Base-by-base conservation (phyloP, 1,284 basidiomycete genomes). In the Hymenochaete sp. region DNA sequence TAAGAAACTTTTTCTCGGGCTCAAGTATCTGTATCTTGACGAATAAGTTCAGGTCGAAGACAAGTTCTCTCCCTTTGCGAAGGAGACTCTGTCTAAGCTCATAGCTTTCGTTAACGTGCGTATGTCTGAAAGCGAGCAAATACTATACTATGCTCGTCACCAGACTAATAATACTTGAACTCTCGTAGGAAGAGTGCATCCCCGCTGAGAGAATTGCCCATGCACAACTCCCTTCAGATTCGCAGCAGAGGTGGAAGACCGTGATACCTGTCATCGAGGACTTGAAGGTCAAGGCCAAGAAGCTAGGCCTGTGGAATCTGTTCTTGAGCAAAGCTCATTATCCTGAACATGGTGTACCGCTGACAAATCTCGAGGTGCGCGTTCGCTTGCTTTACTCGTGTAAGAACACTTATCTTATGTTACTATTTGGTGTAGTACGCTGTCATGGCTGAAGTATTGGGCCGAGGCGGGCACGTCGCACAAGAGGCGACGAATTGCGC, bases 241-340 rank as follows among this genome's bases (percentile, higher is more conserved):
- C 80, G 0, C 72, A 64, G 49, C 67, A 70, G 57, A 77, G 95
- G 50, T 98, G 93, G 93, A 77, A 84, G 66, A 79, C 81, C 3
- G 72, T 91, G 53, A 81, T 93, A 32, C 79, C 85, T 2, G 67
- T 95, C 49, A 69, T 95, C 49, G 84, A 82, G 57, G 82, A 88
- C 49, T 75, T 98, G 57, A 97, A 98, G 70, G 71, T 61, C 50
- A 92, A 88, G 64, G 95, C 95, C 3, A 86, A 83, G 66, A 73
- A 79, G 56, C 75, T 82, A 31, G 95, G 95, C 1, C 73, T 98
- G 38, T 98, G 95, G 95, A 98, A 98, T 63, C 73, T 98, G 35
- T 98, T 98, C 75, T 70, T 98, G 52, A 92, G 87, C 72, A 93
- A 91, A 66, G 73, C 79, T 38, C 93, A 96, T 62, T 97, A 95